Evolutionary conservation across 805 yeast genomes (phyloP).

Genomic region (Limtongia smithiae): DNA sequence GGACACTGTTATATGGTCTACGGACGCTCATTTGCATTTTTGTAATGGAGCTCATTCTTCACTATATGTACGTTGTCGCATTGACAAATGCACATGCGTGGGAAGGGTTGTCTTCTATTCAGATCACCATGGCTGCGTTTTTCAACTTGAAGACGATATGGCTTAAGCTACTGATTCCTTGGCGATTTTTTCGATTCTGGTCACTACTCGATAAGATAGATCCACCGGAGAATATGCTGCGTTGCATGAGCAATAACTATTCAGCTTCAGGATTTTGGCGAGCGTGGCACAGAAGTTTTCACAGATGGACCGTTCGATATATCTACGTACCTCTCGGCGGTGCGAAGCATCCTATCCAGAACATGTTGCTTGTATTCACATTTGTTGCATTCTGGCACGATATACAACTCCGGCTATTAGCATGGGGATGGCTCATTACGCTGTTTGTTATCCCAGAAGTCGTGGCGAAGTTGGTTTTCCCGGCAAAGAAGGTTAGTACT

Average conservation of each 20-base stretch:
- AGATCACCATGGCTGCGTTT: constrained; percentile 89
- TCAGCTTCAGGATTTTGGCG: constrained; percentile 96
- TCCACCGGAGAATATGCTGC: constrained; percentile 95
- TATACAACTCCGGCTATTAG: constrained; percentile 73
- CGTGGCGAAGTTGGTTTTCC: constrained; percentile 48
- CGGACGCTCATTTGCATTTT: constrained; percentile 70
- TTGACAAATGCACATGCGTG: constrained; percentile 86
- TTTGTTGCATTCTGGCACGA: constrained; percentile 99
- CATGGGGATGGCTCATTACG: constrained; percentile 97
- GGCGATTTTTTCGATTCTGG: constrained; percentile 96
- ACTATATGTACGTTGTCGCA: constrained; percentile 88
- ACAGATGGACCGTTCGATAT: constrained; percentile 84
- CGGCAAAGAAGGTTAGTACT: constrained; percentile 31
- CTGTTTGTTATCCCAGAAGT: constrained; percentile 84
- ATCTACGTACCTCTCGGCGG: constrained; percentile 93
- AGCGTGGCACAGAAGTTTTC: constrained; percentile 96
- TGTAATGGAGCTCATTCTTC: constrained; percentile 85
- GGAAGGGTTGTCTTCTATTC: constrained; percentile 85
- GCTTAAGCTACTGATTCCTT: constrained; percentile 88
- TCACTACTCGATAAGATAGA: constrained; percentile 86
- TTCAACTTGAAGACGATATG: constrained; percentile 88
- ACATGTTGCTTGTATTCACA: constrained; percentile 80
- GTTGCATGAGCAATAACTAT: constrained; percentile 92
- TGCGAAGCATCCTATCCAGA: constrained; percentile 61
- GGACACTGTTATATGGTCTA: constrained; percentile 58